Evolutionary conservation across 768 basidiomycete genomes (phyloP), one percentile per base, ranked within the genome.

Genomic region (Xerocomellus dryophilus): DNA sequence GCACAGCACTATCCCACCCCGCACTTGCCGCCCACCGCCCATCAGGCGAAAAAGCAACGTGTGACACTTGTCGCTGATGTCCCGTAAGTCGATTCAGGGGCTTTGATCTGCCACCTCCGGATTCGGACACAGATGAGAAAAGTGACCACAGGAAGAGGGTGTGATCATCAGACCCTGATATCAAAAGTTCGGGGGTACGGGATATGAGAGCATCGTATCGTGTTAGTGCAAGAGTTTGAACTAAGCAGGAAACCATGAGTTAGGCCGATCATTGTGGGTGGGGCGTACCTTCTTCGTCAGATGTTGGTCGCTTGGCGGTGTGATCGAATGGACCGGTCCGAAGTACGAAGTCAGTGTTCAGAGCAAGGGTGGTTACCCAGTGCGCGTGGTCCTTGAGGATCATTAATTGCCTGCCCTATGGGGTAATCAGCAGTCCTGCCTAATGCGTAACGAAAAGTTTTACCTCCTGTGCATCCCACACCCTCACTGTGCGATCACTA

Each of bases 121-220:
- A 50, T 31, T 62, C 59, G 42, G 74, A 61, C 11, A 10, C 18
- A 27, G 77, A 75, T 18, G 84, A 77, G 76, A 93, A 89, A 39
- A 86, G 76, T 31, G 92, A 88, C 96, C 94, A 98, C 12, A 99
- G 81, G 81, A 95, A 98, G 46, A 98, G 83, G 0, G 96, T 99
- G 70, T 98, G 96, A 69, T 99, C 96, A 68, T 99, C 95, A 4
- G 95, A 98, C 20, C 94, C 95, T 6, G 94, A 93, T 68, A 98
- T 96, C 59, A 96, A 76, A 5, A 92, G 77, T 69, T 98, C 95
- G 11, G 92, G 86, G 1, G 71, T 73, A 14, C 66, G 78, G 29
- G 79, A 73, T 18, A 88, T 78, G 52, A 91, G 78, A 7, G 77
- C 74, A 32, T 86, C 85, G 71, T 96, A 98, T 36, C 94, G 86